Conservation (phyloP, 2,329 filamentous ascomycete species). For the Raffaelea albimanens region DNA sequence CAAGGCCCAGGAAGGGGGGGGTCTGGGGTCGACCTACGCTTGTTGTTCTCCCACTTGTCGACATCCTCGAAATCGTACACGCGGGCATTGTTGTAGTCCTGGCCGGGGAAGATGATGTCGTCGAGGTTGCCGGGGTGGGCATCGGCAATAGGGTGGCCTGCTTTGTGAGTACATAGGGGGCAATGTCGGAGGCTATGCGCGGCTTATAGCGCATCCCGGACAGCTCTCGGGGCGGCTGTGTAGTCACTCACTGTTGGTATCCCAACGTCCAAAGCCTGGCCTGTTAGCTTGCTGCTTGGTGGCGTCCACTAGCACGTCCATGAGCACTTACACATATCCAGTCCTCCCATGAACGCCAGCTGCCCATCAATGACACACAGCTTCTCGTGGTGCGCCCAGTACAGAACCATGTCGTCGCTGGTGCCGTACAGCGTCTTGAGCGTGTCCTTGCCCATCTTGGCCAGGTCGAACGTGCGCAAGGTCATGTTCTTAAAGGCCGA, state of each 20-base stretch:
- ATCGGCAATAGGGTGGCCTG: slow-evolving; percentile 69
- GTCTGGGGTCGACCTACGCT: slow-evolving; percentile 38
- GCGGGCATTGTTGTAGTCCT: slow-evolving; percentile 86
- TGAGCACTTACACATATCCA: slow-evolving; percentile 69
- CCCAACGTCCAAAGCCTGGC: slow-evolving; percentile 70
- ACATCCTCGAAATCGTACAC: slow-evolving; percentile 77
- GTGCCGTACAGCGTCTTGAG: slow-evolving; percentile 75
- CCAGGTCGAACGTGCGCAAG: slow-evolving; percentile 41
- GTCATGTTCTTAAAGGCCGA: slow-evolving; percentile 41
- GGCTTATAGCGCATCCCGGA: no score
- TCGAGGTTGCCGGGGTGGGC: slow-evolving; percentile 71
- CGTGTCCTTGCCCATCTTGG: slow-evolving; percentile 61
- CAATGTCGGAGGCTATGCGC: no score
- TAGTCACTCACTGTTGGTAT: slow-evolving; percentile 56
- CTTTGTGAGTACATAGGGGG: neutral
- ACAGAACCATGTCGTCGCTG: slow-evolving; percentile 70
- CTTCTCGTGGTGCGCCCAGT: slow-evolving; percentile 93
- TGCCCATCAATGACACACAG: slow-evolving; percentile 72
- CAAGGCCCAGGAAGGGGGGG: neutral
- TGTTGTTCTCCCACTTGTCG: slow-evolving; percentile 72
- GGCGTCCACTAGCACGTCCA: no score
- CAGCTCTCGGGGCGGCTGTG: no score
- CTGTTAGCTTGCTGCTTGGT: no score
- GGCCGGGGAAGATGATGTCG: slow-evolving; percentile 72
- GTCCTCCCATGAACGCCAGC: slow-evolving; percentile 80